Percentiles rank a stretch among this genome's conserved stretches.
Conservation (phyloP, 176 grass and related monocot genomes). For the Secale cereale region DNA sequence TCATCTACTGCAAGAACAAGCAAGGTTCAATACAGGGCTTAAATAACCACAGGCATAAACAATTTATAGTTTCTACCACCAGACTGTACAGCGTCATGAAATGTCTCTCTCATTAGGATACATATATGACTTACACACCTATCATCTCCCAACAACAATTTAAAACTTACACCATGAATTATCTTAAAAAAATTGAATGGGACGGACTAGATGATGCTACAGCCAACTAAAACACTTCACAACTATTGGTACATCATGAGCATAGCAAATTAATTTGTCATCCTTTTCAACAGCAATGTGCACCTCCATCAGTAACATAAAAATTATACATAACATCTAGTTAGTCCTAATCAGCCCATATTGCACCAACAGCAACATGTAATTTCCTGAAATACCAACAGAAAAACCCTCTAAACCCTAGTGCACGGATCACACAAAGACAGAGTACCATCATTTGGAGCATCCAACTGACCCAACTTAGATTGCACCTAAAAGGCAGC, state of each 20-base stretch:
- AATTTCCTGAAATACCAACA: not conserved
- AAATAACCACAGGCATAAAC: too few relatives aligned
- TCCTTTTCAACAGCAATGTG: not conserved
- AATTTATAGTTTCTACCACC: not conserved
- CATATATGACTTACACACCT: not conserved
- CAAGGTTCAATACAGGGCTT: too few relatives aligned
- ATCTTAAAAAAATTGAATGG: not conserved
- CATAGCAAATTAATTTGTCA: not conserved
- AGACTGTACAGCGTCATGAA: not conserved
- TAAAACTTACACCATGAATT: not conserved
- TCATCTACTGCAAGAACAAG: too few relatives aligned
- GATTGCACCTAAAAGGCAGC: not conserved
- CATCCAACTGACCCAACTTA: not conserved
- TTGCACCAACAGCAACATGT: not conserved
- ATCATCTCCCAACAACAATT: not conserved
- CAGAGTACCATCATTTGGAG: not conserved
- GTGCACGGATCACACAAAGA: not conserved
- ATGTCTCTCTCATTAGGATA: not conserved
- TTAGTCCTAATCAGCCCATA: not conserved
- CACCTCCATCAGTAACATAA: not conserved
- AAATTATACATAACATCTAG: not conserved
- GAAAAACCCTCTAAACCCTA: not conserved
- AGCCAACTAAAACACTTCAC: not conserved
- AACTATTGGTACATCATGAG: not conserved
- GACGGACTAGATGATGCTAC: not conserved